Percentiles rank a stretch among this genome's conserved stretches.
phyloP scores from a whole-genome alignment of 176 grass and related monocot genomes.

The Aegilops sharonensis region DNA sequence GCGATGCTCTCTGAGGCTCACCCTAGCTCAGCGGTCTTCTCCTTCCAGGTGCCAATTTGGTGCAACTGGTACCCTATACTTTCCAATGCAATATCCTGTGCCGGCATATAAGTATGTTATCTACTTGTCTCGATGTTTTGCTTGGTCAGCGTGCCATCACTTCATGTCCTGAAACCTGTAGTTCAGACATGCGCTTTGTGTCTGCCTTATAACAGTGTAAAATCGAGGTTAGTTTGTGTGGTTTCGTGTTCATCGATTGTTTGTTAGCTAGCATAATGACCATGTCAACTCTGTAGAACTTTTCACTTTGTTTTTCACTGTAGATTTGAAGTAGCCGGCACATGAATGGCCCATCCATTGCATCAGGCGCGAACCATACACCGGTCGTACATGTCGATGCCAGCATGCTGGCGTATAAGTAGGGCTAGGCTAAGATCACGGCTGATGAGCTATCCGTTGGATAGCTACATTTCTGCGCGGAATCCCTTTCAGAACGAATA shows the following conservation, averaged over 20 bases:
- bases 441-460: neutral
- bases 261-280: neutral
- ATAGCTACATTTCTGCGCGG: conserved; percentile 15
- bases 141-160: neutral
- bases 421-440: neutral
- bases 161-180: too few relatives aligned
- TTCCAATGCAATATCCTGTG: too few relatives aligned
- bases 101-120: neutral
- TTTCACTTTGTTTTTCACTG: neutral
- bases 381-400: neutral
- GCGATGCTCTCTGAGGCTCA: too few relatives aligned
- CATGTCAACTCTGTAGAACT: neutral
- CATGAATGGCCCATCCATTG: neutral
- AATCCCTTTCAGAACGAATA: conserved; percentile 16
- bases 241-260: neutral
- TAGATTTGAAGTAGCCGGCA: neutral
- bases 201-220: neutral
- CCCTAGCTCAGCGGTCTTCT: too few relatives aligned
- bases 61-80: too few relatives aligned
- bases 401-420: neutral
- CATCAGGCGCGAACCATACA: neutral
- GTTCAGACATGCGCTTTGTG: neutral
- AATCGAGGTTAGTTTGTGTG: neutral
- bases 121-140: neutral
- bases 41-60: too few relatives aligned